Conservation (phyloP, 768 basidiomycete genomes). For the Agaricus bisporus region DNA sequence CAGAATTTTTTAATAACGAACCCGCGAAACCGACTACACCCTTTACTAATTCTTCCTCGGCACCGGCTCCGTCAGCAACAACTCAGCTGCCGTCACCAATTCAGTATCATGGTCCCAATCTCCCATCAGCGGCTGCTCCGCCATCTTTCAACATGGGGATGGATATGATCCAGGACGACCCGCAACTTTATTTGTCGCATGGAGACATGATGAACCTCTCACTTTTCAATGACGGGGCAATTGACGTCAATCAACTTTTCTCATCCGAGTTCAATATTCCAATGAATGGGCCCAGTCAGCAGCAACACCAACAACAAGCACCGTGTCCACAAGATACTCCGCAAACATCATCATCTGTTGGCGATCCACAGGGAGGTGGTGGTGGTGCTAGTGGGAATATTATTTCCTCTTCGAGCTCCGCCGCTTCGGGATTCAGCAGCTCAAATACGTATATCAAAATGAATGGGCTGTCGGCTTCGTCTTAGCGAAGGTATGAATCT, state of each 20-base stretch:
- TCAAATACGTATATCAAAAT: conserved; percentile 28
- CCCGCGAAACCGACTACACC: conserved; percentile 25
- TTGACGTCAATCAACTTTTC: conserved; percentile 29
- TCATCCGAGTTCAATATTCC: conserved; percentile 23
- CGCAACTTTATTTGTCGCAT: conserved; percentile 49
- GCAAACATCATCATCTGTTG: conserved; percentile 11
- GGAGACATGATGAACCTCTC: conserved; percentile 54
- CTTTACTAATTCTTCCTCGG: conserved; percentile 18
- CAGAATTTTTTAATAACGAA: conserved; percentile 55
- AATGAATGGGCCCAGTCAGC: neutral
- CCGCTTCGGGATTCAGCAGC: conserved; percentile 16
- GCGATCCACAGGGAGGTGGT: conserved; percentile 10
- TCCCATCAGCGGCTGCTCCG: conserved; percentile 13
- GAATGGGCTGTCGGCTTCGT: conserved; percentile 29
- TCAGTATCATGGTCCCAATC: conserved; percentile 11
- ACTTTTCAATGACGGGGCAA: conserved; percentile 40
- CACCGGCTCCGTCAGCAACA: conserved; percentile 12
- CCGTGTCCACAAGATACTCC: conserved; percentile 10
- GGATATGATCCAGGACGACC: conserved; percentile 42
- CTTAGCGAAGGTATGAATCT: conserved; percentile 17
- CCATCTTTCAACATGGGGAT: conserved; percentile 28
- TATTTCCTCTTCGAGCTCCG: conserved; percentile 4
- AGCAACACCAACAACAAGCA: conserved; percentile 6
- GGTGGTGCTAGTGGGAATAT: conserved; percentile 12
- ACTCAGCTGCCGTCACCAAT: conserved; percentile 6